Percentiles rank a stretch among this genome's conserved stretches.
Conservation (phyloP, 2,329 filamentous ascomycete species). For the Penicillium crustosum region DNA sequence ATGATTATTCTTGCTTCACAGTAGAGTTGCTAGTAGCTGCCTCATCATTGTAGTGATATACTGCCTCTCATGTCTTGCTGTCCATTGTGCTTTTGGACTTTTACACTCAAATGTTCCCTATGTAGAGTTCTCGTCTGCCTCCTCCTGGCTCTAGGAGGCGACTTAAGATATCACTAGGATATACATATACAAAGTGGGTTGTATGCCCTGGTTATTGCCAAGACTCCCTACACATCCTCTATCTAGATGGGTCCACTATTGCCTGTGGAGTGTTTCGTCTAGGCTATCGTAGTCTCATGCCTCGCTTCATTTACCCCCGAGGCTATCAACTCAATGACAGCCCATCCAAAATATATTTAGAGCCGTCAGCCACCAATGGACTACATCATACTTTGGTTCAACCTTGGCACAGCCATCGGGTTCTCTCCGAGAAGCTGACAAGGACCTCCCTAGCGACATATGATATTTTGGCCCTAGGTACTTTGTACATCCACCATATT, state of each 20-base stretch:
- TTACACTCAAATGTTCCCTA: neutral
- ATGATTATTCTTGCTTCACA: constrained; percentile 2
- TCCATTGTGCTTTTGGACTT: too few species aligned
- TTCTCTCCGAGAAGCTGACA: neutral
- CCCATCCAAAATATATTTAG: neutral
- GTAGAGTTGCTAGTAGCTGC: constrained; percentile 6
- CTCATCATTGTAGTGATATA: neutral
- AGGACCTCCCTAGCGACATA: neutral
- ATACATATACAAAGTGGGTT: neutral
- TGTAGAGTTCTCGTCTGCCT: neutral
- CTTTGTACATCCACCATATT: neutral
- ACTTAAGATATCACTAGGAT: neutral
- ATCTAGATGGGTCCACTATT: neutral
- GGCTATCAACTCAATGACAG: neutral
- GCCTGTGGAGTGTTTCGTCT: neutral
- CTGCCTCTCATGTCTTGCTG: neutral
- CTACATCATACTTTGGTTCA: neutral
- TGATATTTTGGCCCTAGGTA: neutral
- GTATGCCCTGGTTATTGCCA: neutral
- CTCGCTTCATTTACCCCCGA: neutral
- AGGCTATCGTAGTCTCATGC: neutral
- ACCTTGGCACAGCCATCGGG: neutral
- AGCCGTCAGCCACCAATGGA: neutral
- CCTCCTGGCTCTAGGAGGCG: neutral
- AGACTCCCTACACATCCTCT: neutral